A percentile compares a stretch with the other conserved stretches of the same genome.
Conservation (phyloP, 2,329 filamentous ascomycete species). For the Bipolaris oryzae region DNA sequence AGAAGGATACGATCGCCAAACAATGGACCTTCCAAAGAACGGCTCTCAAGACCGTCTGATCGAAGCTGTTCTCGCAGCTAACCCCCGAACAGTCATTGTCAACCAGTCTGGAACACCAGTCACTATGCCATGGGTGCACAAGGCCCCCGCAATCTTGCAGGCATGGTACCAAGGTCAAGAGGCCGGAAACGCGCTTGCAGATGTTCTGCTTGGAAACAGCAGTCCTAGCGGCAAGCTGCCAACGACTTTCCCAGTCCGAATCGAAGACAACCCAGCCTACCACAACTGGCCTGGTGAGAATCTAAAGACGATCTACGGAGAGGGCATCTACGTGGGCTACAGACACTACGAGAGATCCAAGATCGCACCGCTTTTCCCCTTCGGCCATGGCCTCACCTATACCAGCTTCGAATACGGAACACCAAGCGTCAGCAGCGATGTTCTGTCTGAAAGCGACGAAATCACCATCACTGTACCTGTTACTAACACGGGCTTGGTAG, state of each 20-base stretch:
- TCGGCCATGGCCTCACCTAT: constrained; percentile 80
- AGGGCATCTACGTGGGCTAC: constrained; percentile 76
- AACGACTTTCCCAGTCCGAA: constrained; percentile 67
- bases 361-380: constrained; percentile 70
- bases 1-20: constrained; percentile 69
- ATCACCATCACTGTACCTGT: constrained; percentile 59
- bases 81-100: constrained; percentile 72
- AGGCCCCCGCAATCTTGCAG: constrained; percentile 70
- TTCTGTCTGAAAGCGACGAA: constrained; percentile 52
- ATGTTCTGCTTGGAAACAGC: constrained; percentile 74
- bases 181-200: constrained; percentile 79
- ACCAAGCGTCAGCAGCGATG: constrained; percentile 59
- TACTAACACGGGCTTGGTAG: constrained; percentile 62
- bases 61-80: constrained; percentile 65
- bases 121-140: constrained; percentile 71
- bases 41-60: constrained; percentile 69
- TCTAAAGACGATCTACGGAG: constrained; percentile 70
- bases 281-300: constrained; percentile 77
- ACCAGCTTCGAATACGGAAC: constrained; percentile 71
- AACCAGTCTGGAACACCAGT: constrained; percentile 78
- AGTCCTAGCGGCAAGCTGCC: constrained; percentile 79
- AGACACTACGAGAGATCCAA: constrained; percentile 70
- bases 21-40: constrained; percentile 63
- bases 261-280: constrained; percentile 71
- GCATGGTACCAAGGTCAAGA: constrained; percentile 90